Percentiles rank a stretch among this genome's conserved stretches.
phyloP scores from a whole-genome alignment of 2,329 filamentous ascomycete species.

The Pseudocercospora fijiensis region DNA sequence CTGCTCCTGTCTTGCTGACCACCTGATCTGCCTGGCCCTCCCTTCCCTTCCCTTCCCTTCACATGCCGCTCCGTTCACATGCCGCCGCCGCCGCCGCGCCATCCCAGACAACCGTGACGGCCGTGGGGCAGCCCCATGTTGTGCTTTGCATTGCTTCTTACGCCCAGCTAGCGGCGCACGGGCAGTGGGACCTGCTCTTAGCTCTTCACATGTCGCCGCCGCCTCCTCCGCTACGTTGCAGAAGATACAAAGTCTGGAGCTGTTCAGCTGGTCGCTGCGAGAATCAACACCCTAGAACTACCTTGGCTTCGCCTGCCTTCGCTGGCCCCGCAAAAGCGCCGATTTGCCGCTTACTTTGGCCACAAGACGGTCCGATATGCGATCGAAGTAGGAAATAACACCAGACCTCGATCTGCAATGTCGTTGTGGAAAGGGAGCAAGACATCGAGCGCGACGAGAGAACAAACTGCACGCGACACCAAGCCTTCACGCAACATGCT shows the following conservation, averaged over 20 bases:
- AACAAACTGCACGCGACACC: background rate
- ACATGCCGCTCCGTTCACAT: slow-evolving; percentile 4
- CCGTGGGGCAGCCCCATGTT: background rate
- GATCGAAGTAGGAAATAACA: background rate
- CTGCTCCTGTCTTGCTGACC: background rate
- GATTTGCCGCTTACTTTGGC: background rate
- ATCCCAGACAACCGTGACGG: background rate
- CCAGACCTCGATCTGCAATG: background rate
- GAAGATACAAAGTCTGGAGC: background rate
- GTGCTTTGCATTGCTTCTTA: background rate
- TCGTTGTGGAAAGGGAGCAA: background rate
- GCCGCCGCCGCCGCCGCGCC: background rate
- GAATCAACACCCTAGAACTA: no score
- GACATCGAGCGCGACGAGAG: background rate
- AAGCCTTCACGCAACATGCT: slow-evolving; percentile 3
- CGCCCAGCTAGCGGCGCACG: background rate
- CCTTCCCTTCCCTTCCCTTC: no score
- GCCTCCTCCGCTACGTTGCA: background rate
- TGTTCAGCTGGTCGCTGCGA: background rate
- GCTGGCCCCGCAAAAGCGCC: slow-evolving; percentile 3
- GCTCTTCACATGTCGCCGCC: background rate
- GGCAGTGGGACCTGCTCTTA: background rate
- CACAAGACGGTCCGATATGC: slow-evolving; percentile 12
- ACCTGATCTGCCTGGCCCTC: background rate
- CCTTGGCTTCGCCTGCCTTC: background rate